phyloP scores from a whole-genome alignment of 2,329 filamentous ascomycete genomes.

The Talaromyces sp. region DNA sequence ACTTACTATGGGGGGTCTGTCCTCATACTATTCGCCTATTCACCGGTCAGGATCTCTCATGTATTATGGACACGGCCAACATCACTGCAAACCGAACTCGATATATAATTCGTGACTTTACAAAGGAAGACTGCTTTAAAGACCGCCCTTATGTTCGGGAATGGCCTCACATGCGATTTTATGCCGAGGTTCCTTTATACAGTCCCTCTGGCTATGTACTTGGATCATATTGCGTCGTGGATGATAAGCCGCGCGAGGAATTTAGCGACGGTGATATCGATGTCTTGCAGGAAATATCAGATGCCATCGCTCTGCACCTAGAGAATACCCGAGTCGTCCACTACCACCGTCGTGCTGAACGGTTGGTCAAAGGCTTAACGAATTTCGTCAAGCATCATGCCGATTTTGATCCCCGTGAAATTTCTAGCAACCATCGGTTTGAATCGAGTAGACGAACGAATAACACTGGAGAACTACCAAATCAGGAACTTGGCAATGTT shows the following conservation, averaged over 20 bases:
- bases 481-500: not conserved
- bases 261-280: slow-evolving; percentile 39
- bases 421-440: slow-evolving; percentile 16
- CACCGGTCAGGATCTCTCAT: slow-evolving; percentile 23
- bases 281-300: slow-evolving; percentile 60
- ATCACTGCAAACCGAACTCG: slow-evolving; percentile 33
- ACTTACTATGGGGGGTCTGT: slow-evolving; percentile 26
- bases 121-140: slow-evolving; percentile 38
- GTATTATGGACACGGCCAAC: slow-evolving; percentile 22
- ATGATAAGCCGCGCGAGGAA: slow-evolving; percentile 54
- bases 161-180: slow-evolving; percentile 49
- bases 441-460: not conserved
- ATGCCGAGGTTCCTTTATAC: slow-evolving; percentile 63
- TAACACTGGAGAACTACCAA: not conserved
- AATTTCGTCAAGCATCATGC: slow-evolving; percentile 51
- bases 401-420: slow-evolving; percentile 26
- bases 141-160: slow-evolving; percentile 36
- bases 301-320: slow-evolving; percentile 60
- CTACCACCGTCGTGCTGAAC: slow-evolving; percentile 58
- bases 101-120: slow-evolving; percentile 43
- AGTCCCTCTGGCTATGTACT: slow-evolving; percentile 59
- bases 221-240: slow-evolving; percentile 62
- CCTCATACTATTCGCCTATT: slow-evolving; percentile 28
- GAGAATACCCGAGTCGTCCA: slow-evolving; percentile 59
- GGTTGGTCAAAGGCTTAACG: slow-evolving; percentile 59